A percentile compares a stretch with the other conserved stretches of the same genome.
These are phyloP conservation scores for Ascobolus immersus DNA, from an alignment of 495 filamentous ascomycete genomes.

Conservation along the genomic window DNA sequence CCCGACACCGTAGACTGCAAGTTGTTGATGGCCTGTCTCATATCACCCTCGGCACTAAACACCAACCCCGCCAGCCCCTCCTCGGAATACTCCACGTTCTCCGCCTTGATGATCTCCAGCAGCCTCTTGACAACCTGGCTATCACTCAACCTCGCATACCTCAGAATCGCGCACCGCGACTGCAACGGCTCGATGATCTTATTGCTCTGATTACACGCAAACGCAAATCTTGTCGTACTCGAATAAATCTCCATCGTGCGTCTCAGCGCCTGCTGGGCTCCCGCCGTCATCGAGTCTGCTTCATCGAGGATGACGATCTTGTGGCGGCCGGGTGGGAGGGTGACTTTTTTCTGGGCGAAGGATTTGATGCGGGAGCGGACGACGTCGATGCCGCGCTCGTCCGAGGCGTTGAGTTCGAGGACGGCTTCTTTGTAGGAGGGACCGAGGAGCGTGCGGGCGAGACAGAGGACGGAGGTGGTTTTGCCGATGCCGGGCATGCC, in stretches of 20 bases:
- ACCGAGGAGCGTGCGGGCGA: slow-evolving; percentile 75
- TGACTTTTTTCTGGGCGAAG: slow-evolving; percentile 98
- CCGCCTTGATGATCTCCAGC: slow-evolving; percentile 73
- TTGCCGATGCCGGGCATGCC: slow-evolving; percentile 99
- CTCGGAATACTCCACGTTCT: slow-evolving; percentile 65
- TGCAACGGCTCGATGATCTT: slow-evolving; percentile 98
- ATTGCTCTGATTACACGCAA: slow-evolving; percentile 95
- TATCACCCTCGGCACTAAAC: slow-evolving; percentile 93
- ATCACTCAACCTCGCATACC: slow-evolving; percentile 80
- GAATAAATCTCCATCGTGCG: slow-evolving; percentile 99
- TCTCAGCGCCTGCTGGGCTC: slow-evolving; percentile 83
- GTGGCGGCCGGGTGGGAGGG: slow-evolving; percentile 65
- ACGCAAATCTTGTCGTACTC: slow-evolving; percentile 85
- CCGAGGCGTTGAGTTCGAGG: slow-evolving; percentile 81
- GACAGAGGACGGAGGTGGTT: slow-evolving; percentile 83
- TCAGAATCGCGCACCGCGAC: slow-evolving; percentile 84
- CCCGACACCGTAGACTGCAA: slow-evolving; percentile 86
- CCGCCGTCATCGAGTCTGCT: slow-evolving; percentile 91
- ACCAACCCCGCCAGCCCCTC: slow-evolving; percentile 88
- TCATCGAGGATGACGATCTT: slow-evolving; percentile 96
- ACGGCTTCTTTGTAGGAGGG: slow-evolving; percentile 95
- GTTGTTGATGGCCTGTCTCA: slow-evolving; percentile 98
- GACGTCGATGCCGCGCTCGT: slow-evolving; percentile 94
- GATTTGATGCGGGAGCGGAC: slow-evolving; percentile 97
- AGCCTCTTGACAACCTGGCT: slow-evolving; percentile 72